Evolutionary conservation across 2,329 filamentous ascomycete genomes (phyloP).

Genomic region (Calonectria hongkongensis): DNA sequence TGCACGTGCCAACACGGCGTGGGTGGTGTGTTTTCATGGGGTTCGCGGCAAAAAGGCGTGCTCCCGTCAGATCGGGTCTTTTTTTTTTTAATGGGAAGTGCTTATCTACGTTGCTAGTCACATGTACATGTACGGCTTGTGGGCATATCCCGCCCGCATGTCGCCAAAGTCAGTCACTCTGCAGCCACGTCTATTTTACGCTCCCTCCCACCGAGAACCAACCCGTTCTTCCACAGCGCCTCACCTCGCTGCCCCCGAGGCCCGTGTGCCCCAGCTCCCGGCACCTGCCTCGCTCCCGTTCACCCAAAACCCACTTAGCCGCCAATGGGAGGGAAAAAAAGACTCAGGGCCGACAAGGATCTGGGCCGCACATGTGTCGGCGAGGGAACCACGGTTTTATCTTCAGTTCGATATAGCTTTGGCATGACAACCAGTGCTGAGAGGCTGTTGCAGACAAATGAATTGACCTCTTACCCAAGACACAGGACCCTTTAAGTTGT

Average conservation of each 20-base stretch:
- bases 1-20: constrained; percentile 53
- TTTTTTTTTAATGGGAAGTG: constrained; percentile 1
- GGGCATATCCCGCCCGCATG: constrained; percentile 9
- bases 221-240: background rate
- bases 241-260: background rate
- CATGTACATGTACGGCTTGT: background rate
- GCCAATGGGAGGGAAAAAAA: constrained; percentile 17
- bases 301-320: constrained; percentile 22
- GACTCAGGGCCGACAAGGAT: constrained; percentile 29
- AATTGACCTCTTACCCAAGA: constrained; percentile 9
- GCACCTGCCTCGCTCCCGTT: background rate
- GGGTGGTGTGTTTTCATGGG: constrained; percentile 34
- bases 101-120: background rate
- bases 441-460: constrained; percentile 33
- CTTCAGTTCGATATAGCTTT: constrained; percentile 31
- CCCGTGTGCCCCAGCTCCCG: constrained; percentile 26
- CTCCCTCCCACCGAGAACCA: background rate
- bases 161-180: constrained; percentile 20
- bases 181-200: background rate
- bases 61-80: constrained; percentile 3
- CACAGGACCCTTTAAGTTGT: constrained; percentile 8
- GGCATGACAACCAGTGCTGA: constrained; percentile 37
- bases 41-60: constrained; percentile 11
- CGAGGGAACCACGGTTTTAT: constrained; percentile 35
- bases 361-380: constrained; percentile 30